Percentiles rank a stretch among this genome's conserved stretches.
Evolutionary conservation across 148 eudicot species (phyloP).

Genomic region (Nepenthes mirabilis): DNA sequence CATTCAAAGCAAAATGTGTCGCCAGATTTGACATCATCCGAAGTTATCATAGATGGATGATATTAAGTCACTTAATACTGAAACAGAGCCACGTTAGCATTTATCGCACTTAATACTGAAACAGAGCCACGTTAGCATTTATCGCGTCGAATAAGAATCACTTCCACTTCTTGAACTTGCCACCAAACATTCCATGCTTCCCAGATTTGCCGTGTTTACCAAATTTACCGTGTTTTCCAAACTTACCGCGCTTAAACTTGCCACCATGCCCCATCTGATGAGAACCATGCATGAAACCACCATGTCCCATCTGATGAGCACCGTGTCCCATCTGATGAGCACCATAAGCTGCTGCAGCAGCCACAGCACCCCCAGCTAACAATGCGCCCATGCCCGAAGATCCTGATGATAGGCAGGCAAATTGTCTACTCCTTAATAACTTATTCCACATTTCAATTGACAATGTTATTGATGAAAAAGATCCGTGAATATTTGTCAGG

Average conservation of each 20-base stretch:
- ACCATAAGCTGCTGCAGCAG: slow-evolving; percentile 52
- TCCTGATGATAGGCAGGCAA: slow-evolving; percentile 1
- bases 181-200: slow-evolving; percentile 27
- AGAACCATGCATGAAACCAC: slow-evolving; percentile 9
- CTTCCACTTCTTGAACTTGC: slow-evolving; percentile 60
- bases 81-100: no score
- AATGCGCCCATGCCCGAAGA: slow-evolving; percentile 21
- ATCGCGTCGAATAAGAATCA: slow-evolving; percentile 6
- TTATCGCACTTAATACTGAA: no score
- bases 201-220: slow-evolving; percentile 27
- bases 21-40: no score
- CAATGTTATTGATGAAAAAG: no score
- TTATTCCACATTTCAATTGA: no score
- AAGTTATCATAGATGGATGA: no score
- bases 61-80: no score
- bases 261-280: slow-evolving; percentile 20
- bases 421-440: no score
- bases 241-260: slow-evolving; percentile 35
- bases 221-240: slow-evolving; percentile 23
- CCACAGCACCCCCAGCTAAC: slow-evolving; percentile 61
- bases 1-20: no score
- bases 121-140: no score
- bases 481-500: no score
- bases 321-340: slow-evolving; percentile 27
- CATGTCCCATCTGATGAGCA: slow-evolving; percentile 8